Evolutionary conservation across 2,329 filamentous ascomycete genomes (phyloP).

Genomic region (Pyrenochaeta sp.): DNA sequence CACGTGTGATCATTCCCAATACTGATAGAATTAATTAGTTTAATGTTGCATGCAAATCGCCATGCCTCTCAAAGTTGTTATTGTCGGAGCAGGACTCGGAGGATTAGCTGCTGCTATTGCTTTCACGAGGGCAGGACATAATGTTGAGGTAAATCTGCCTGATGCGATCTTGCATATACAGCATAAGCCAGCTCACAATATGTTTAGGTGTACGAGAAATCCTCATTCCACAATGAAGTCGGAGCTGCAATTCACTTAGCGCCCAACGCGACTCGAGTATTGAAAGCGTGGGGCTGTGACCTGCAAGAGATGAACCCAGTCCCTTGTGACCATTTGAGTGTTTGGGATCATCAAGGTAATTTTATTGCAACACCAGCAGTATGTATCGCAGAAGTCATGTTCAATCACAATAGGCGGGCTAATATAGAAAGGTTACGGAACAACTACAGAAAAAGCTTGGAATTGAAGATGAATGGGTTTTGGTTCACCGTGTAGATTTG

Average conservation of each 20-base stretch:
- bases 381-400: no score
- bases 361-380: neutral
- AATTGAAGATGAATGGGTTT: neutral
- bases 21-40: no score
- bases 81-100: no score
- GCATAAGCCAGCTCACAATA: neutral
- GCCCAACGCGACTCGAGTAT: slow-evolving; percentile 4
- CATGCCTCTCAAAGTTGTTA: neutral
- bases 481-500: slow-evolving; percentile 5
- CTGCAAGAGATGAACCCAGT: neutral
- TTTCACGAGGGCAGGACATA: slow-evolving; percentile 5
- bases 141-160: slow-evolving; percentile 2
- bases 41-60: no score
- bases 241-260: slow-evolving; percentile 7
- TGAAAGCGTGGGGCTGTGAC: slow-evolving; percentile 1
- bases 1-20: no score
- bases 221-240: slow-evolving; percentile 4
- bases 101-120: slow-evolving; percentile 1
- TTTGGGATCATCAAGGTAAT: neutral
- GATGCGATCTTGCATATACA: no score
- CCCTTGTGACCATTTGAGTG: neutral
- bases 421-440: neutral
- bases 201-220: slow-evolving; percentile 3
- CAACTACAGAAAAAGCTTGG: neutral
- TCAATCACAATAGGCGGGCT: neutral